A percentile compares a stretch with the other conserved stretches of the same genome.
phyloP scores from a whole-genome alignment of 805 yeast species.

The Yamadazyma sp. region DNA sequence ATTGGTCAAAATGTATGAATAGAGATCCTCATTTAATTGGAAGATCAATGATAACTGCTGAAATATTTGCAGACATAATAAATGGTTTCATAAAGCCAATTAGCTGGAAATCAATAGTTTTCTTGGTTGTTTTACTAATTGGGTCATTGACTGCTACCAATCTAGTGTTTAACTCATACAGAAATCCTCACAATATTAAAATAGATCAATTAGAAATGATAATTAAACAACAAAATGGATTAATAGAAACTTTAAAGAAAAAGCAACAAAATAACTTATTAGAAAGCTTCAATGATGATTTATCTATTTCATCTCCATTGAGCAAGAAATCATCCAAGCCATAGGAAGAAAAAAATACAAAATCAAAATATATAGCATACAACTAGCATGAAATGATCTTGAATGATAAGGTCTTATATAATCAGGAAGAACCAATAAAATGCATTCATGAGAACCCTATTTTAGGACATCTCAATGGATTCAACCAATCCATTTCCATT shows the following conservation, averaged over 20 bases:
- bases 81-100: conserved; percentile 74
- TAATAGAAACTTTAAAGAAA: conserved; percentile 2
- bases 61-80: conserved; percentile 76
- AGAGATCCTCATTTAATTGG: conserved; percentile 69
- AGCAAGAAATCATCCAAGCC: conserved; percentile 7
- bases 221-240: conserved; percentile 13
- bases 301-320: conserved; percentile 11
- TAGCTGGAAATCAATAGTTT: conserved; percentile 61
- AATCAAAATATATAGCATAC: too few relatives aligned
- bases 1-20: conserved; percentile 82
- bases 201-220: conserved; percentile 13
- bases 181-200: conserved; percentile 17
- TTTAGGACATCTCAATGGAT: neutral
- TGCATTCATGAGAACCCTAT: neutral
- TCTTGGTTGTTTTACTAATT: conserved; percentile 42
- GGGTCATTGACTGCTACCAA: conserved; percentile 55
- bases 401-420: too few relatives aligned
- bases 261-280: too few relatives aligned
- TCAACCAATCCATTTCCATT: too few relatives aligned
- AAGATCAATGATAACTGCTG: conserved; percentile 71
- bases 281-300: conserved; percentile 4
- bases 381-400: too few relatives aligned
- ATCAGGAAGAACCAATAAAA: too few relatives aligned
- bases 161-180: conserved; percentile 41
- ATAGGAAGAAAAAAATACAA: too few relatives aligned